Base-by-base conservation (phyloP, 2,329 filamentous ascomycete species). In the Alternaria viburni region DNA sequence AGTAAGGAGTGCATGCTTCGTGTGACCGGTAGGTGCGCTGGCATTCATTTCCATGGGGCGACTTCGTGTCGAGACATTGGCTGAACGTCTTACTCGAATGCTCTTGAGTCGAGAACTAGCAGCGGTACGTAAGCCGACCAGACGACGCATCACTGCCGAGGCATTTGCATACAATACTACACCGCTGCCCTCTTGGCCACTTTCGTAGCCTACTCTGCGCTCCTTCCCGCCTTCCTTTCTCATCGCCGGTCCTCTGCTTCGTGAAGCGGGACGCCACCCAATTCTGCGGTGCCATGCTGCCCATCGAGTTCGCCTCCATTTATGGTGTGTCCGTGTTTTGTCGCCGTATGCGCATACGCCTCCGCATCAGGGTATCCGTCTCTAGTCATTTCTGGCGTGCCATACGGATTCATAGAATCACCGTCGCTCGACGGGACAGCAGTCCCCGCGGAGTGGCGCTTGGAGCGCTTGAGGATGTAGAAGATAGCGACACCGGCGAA, bases 381-480 rank as follows among this genome's bases (percentile, higher is more conserved):
- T 2, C 21, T n/a, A 3, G 55, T 28, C 55, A 58, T 58, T 4
- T 58, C 55, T 3, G 45, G 45, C 21, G 28, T 51, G 2, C 30
- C 44, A 32, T 57, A 19, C 21, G 55, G 55, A 9, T 51, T 12
- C 8, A 32, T 9, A 5, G 19, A 52, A 32, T 52, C 55, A 13
- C 9, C 23, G n/a, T 58, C 55, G 45, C 46, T 36, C 5, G 54
- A 58, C 4, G 21, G 11, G 23, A 52, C 21, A 6, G 30, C 5
- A 13, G 30, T 28, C 1, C 25, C 25, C 5, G 28, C 30, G 21
- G 46, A 17, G 23, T 58, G 55, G 55, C 55, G 55, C 36, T 51
- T 58, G 11, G 55, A 50, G 30, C 55, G 55, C 12, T 58, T 58
- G 12, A 58, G 46, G 10, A 58, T 58, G 45, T 58, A 58, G 0